Conservation (phyloP, 345 rosid genomes). For the Acer saccharum region DNA sequence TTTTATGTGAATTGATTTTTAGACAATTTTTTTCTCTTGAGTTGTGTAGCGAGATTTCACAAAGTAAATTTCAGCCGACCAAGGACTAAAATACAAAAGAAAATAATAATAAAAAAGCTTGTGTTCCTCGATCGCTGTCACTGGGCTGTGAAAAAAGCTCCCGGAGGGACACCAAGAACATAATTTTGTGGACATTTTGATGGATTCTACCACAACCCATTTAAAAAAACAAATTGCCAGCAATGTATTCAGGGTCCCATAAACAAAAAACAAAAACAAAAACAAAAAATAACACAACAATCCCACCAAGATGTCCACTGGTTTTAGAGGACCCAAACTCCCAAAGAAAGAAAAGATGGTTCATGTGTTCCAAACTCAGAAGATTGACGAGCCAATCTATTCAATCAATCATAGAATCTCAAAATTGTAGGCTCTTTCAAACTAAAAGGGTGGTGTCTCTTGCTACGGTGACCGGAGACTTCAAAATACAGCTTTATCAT, state of each 20-base stretch:
- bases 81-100: not conserved
- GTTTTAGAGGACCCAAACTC: not conserved
- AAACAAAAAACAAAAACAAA: too few species aligned
- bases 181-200: not conserved
- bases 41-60: too few species aligned
- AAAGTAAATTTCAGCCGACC: not conserved
- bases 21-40: too few species aligned
- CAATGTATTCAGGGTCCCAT: not conserved
- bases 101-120: not conserved
- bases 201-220: not conserved
- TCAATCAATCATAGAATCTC: slow-evolving; percentile 8
- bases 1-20: too few species aligned
- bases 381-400: not conserved
- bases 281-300: too few species aligned
- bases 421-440: not conserved
- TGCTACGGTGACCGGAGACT: too few species aligned
- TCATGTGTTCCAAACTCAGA: slow-evolving; percentile 4
- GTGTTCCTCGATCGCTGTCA: not conserved
- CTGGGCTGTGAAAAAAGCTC: not conserved
- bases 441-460: too few species aligned
- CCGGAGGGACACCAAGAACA: not conserved
- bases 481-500: too few species aligned
- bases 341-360: not conserved
- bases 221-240: not conserved
- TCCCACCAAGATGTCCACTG: not conserved